These are phyloP conservation scores for Butyriboletus loyo DNA, from an alignment of 768 basidiomycete genomes.

Conservation along the genomic window DNA sequence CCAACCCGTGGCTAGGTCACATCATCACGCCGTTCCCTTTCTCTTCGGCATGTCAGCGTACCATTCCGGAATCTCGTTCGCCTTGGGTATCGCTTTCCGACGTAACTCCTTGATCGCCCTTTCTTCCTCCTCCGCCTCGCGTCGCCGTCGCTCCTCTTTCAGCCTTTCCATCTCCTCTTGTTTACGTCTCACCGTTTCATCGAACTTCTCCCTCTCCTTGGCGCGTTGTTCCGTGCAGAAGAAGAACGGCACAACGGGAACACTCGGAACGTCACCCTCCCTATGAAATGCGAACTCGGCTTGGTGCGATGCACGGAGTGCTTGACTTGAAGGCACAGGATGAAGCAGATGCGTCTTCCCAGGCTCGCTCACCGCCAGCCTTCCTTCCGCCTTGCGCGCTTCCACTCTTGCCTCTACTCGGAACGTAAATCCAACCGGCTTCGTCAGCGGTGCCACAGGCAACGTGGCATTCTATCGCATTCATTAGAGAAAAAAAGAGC, in stretches of 20 bases:
- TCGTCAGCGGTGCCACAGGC: constrained; percentile 37
- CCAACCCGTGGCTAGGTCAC: constrained; percentile 10
- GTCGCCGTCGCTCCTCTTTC: constrained; percentile 45
- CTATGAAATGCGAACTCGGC: constrained; percentile 39
- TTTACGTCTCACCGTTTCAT: constrained; percentile 52
- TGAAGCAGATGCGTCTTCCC: constrained; percentile 18
- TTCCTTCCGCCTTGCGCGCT: constrained; percentile 41
- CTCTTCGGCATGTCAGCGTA: constrained; percentile 68
- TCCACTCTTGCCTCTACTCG: constrained; percentile 47
- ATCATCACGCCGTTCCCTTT: constrained; percentile 27
- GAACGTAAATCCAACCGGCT: constrained; percentile 53
- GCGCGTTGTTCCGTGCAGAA: constrained; percentile 56
- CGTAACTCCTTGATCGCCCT: constrained; percentile 58
- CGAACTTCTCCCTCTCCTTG: constrained; percentile 62
- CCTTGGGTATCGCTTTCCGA: constrained; percentile 61
- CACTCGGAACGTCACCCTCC: constrained; percentile 44
- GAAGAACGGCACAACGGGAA: constrained; percentile 32
- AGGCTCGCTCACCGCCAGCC: constrained; percentile 25
- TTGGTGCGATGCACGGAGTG: constrained; percentile 47
- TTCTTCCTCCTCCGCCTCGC: constrained; percentile 55
- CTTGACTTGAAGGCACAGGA: constrained; percentile 52
- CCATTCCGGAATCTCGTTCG: constrained; percentile 75
- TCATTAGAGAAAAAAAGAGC: constrained; percentile 13
- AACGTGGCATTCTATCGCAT: constrained; percentile 22
- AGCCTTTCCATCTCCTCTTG: constrained; percentile 50